Evolutionary conservation across 495 filamentous ascomycete species (phyloP).

Genomic region (Penicillium fimorum): DNA sequence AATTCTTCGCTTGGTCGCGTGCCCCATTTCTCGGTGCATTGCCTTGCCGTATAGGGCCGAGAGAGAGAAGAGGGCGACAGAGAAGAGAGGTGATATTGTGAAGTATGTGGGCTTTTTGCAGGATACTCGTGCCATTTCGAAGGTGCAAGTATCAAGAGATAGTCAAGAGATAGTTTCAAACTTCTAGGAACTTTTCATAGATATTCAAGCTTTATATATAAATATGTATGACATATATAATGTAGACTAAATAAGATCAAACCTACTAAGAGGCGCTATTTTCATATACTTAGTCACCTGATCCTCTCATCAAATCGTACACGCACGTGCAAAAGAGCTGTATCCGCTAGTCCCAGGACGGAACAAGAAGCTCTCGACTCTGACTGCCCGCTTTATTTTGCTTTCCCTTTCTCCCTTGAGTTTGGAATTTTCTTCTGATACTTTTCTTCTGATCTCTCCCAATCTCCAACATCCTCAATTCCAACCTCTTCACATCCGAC

Average conservation of each 20-base stretch:
- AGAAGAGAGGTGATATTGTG: neutral
- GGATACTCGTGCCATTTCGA: neutral
- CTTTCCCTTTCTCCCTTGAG: slow-evolving; percentile 4
- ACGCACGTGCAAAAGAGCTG: slow-evolving; percentile 12
- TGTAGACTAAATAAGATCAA: neutral
- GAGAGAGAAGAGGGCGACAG: too few relatives aligned
- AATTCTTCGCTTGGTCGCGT: neutral
- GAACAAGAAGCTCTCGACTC: neutral
- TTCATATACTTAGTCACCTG: slow-evolving; percentile 7
- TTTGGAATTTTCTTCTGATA: slow-evolving; percentile 7
- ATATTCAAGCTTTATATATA: neutral
- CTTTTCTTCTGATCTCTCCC: neutral
- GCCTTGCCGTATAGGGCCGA: neutral
- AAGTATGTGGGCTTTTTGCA: neutral
- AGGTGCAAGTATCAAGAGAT: neutral
- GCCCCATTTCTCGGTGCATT: neutral
- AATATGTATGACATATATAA: neutral
- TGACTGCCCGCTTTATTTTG: neutral
- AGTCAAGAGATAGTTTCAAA: too few relatives aligned
- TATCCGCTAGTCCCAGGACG: slow-evolving; percentile 9
- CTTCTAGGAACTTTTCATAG: too few relatives aligned
- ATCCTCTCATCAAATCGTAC: slow-evolving; percentile 12
- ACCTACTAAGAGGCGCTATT: neutral
- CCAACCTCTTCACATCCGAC: neutral
- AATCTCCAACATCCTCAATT: neutral